Conservation (phyloP, 1,284 basidiomycete species). For the Pholiota adiposa region DNA sequence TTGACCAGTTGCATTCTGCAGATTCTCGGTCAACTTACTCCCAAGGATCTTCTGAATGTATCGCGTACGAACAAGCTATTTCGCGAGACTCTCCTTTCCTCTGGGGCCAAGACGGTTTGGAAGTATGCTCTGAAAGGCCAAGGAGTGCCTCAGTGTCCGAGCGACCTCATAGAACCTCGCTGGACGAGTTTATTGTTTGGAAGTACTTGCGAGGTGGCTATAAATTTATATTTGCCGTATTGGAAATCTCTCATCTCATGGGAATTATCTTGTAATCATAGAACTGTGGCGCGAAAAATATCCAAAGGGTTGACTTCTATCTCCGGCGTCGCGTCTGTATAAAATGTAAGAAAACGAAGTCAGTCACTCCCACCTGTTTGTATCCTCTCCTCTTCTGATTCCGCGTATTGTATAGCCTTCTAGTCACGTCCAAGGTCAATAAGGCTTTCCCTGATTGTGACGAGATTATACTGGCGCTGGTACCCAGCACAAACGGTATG, state of each 20-base stretch:
- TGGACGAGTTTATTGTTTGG: conserved; percentile 15
- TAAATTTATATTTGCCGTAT: neutral
- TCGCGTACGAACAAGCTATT: conserved; percentile 12
- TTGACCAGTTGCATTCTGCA: neutral
- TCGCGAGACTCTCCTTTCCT: conserved; percentile 1
- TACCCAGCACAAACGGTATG: neutral
- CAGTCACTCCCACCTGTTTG: neutral
- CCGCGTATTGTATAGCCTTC: neutral
- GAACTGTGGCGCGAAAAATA: neutral
- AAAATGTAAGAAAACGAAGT: conserved; percentile 8
- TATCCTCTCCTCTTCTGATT: neutral
- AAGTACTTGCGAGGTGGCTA: conserved; percentile 6
- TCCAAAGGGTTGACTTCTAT: conserved; percentile 1
- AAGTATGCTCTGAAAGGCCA: neutral
- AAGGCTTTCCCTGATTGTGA: neutral
- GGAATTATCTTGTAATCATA: neutral
- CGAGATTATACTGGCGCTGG: neutral
- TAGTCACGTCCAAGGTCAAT: neutral
- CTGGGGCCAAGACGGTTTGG: conserved; percentile 6
- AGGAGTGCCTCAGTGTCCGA: conserved; percentile 13
- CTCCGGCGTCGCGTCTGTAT: conserved; percentile 8
- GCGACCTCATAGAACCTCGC: conserved; percentile 6
- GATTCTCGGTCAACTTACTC: conserved; percentile 12
- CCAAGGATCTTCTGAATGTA: conserved; percentile 12
- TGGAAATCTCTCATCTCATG: neutral